Evolutionary conservation across 1,284 basidiomycete genomes (phyloP), one percentile per base, ranked within the genome.

Genomic region (Phaffia rhodozyma): DNA sequence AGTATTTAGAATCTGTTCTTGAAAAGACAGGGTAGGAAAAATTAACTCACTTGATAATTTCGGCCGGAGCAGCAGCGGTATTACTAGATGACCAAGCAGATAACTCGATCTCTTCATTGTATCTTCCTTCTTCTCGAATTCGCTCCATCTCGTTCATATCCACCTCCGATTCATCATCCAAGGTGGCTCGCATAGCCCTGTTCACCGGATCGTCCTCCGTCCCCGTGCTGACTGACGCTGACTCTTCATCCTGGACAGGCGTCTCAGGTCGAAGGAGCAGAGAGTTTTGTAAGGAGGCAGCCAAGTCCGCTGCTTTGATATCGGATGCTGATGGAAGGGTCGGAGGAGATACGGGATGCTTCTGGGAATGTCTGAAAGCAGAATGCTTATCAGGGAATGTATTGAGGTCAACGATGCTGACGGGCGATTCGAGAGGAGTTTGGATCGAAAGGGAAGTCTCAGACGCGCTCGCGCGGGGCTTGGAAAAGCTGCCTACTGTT

Each of bases 161-260:
- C 2, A 83, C 81, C 27, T 81, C 79, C 58, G 77, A 81, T 21
- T 80, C 79, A 11, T 79, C 76, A 52, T 78, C 79, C 30, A 84
- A 71, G 2, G 78, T 81, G 60, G 83, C 78, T 32, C 85, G 75
- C 78, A 93, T 89, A 1, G 87, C 89, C 38, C 86, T 82, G 52
- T 83, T 81, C 56, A 93, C 82, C 0, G 86, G 83, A 71, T 92
- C 91, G 67, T 91, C 88, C 58, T 89, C 87, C 3, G 86, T 87
- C 58, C 81, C 81, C 18, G 82, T 85, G 48, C 78, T 78, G 66
- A 85, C 84, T 3, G 85, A 85, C 71, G 82, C 81, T n/a, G 79
- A 79, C 63, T 87, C 87, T 43, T 43, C 38, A 16, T 43, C 38
- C 38, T 43, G 38, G 13, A 43, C 13, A 43, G 30, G 86, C 84